Evolutionary conservation across 2,329 filamentous ascomycete genomes (phyloP).

Genomic region (Orbilia oligospora): DNA sequence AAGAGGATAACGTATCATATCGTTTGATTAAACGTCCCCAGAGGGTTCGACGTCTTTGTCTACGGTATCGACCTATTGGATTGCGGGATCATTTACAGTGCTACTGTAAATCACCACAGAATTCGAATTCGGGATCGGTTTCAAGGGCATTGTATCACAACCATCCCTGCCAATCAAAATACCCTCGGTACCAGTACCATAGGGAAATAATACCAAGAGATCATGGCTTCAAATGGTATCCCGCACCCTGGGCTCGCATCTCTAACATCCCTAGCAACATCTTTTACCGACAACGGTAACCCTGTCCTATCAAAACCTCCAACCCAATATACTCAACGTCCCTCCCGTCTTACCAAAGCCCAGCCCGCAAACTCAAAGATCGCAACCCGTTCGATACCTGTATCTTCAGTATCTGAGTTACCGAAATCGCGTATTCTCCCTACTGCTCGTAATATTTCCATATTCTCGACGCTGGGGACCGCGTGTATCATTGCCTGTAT

Average conservation of each 20-base stretch:
- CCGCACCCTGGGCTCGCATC: constrained; percentile 13
- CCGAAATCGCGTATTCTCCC: constrained; percentile 52
- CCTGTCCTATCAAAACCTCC: constrained; percentile 37
- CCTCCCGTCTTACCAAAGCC: constrained; percentile 38
- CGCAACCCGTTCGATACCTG: constrained; percentile 36
- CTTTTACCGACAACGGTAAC: constrained; percentile 33
- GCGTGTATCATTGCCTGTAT: constrained; percentile 52
- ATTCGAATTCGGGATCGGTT: not conserved
- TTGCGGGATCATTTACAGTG: constrained; percentile 5
- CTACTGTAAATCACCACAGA: constrained; percentile 5
- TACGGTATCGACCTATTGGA: not conserved
- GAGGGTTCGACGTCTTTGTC: constrained; percentile 1
- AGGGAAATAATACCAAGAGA: not conserved
- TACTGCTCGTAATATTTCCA: constrained; percentile 52
- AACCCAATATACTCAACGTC: constrained; percentile 45
- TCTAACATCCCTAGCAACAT: constrained; percentile 48
- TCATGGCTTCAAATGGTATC: constrained; percentile 15
- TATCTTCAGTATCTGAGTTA: constrained; percentile 33
- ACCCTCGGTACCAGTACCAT: not conserved
- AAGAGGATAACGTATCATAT: constrained; percentile 8
- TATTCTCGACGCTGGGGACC: constrained; percentile 49
- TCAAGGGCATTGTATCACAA: constrained; percentile 1
- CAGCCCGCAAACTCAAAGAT: constrained; percentile 19
- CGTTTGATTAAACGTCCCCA: constrained; percentile 25
- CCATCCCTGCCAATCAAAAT: constrained; percentile 7